A percentile compares a stretch with the other conserved stretches of the same genome.
Evolutionary conservation across 2,329 filamentous ascomycete species (phyloP).

Genomic region (Colletotrichum graminicola): DNA sequence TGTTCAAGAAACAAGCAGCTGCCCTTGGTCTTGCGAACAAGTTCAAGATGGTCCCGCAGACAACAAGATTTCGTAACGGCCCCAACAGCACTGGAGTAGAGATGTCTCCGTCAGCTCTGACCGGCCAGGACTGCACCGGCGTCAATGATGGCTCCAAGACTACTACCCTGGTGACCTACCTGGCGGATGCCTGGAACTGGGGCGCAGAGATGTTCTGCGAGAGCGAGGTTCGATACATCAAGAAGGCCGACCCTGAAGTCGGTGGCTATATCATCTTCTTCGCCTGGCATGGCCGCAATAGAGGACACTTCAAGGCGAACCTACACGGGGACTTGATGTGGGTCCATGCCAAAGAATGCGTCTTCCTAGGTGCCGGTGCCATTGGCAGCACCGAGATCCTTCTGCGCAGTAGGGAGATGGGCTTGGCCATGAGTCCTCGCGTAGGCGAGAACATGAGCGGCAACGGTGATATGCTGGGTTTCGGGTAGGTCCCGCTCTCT

Average conservation of each 20-base stretch:
- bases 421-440: constrained; percentile 67
- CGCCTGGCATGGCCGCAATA: constrained; percentile 71
- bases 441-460: constrained; percentile 73
- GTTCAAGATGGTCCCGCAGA: constrained; percentile 70
- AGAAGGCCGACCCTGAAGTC: constrained; percentile 59
- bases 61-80: constrained; percentile 71
- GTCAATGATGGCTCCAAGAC: constrained; percentile 77
- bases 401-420: constrained; percentile 69
- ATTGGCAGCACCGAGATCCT: constrained; percentile 76
- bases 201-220: constrained; percentile 79
- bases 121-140: constrained; percentile 73
- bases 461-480: constrained; percentile 75
- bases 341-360: constrained; percentile 74
- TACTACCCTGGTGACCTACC: constrained; percentile 74
- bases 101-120: constrained; percentile 70
- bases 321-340: constrained; percentile 73
- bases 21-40: constrained; percentile 63
- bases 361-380: constrained; percentile 75
- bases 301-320: constrained; percentile 66
- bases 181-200: constrained; percentile 79
- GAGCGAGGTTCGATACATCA: constrained; percentile 74
- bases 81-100: constrained; percentile 73
- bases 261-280: constrained; percentile 75
- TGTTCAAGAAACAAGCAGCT: constrained; percentile 69
- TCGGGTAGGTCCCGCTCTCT: constrained; percentile 59